These are phyloP conservation scores for Biscogniauxia marginata DNA, from an alignment of 2,329 filamentous ascomycete species.

Conservation along the genomic window DNA sequence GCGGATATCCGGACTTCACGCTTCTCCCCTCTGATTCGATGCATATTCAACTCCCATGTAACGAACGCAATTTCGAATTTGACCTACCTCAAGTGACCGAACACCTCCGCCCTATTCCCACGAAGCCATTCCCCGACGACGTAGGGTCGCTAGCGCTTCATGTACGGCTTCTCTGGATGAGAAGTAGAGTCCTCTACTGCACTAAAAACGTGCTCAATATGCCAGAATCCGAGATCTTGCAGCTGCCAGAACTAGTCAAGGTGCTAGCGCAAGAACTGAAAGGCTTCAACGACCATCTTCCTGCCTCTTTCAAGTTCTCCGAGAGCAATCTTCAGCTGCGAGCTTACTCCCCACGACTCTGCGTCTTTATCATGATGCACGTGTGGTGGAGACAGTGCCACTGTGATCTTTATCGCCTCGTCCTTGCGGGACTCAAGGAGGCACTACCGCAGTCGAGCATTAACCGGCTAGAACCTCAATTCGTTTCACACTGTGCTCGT, in stretches of 20 bases:
- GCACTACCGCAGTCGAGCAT: constrained; percentile 45
- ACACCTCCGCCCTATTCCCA: constrained; percentile 40
- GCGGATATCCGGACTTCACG: constrained; percentile 46
- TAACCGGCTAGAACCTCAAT: constrained; percentile 46
- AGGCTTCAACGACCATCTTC: constrained; percentile 52
- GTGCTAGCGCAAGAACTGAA: constrained; percentile 46
- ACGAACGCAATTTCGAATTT: constrained; percentile 54
- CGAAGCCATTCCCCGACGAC: constrained; percentile 49
- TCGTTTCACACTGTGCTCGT: constrained; percentile 48
- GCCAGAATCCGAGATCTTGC: constrained; percentile 44
- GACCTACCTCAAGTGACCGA: constrained; percentile 56
- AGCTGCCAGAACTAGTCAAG: constrained; percentile 46
- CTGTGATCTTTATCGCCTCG: constrained; percentile 55
- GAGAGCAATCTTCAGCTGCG: constrained; percentile 55
- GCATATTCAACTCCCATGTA: constrained; percentile 48
- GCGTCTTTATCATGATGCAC: constrained; percentile 60
- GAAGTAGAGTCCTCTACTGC: constrained; percentile 54
- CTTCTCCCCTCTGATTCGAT: constrained; percentile 44
- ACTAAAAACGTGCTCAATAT: constrained; percentile 44
- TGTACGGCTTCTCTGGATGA: constrained; percentile 54
- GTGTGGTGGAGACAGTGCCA: constrained; percentile 60
- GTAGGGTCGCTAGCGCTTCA: constrained; percentile 56
- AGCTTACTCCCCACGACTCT: constrained; percentile 56
- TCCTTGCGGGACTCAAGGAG: constrained; percentile 50
- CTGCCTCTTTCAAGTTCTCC: constrained; percentile 56